phyloP scores from a whole-genome alignment of 1,284 basidiomycete genomes.

The Bjerkandera adusta region DNA sequence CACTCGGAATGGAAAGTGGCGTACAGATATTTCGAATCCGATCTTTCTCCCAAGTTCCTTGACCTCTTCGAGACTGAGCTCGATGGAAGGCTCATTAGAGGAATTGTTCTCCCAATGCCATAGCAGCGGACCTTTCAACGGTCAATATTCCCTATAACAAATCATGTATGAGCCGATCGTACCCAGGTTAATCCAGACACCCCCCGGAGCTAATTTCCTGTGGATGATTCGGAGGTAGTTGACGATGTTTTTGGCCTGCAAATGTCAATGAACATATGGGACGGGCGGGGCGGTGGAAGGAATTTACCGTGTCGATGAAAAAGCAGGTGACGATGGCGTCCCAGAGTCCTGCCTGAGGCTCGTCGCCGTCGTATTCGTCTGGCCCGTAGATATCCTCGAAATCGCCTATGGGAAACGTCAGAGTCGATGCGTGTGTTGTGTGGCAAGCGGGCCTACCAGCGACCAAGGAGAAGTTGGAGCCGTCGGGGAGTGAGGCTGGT shows the following conservation, averaged over 20 bases:
- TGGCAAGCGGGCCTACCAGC: slow-evolving; percentile 53
- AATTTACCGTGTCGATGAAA: slow-evolving; percentile 90
- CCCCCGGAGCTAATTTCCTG: slow-evolving; percentile 75
- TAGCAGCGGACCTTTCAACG: slow-evolving; percentile 86
- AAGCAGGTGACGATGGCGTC: slow-evolving; percentile 93
- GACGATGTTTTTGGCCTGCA: slow-evolving; percentile 87
- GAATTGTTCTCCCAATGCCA: slow-evolving; percentile 96
- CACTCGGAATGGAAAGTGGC: slow-evolving; percentile 3
- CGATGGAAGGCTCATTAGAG: slow-evolving; percentile 79
- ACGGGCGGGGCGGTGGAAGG: slow-evolving; percentile 1
- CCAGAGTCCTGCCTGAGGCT: slow-evolving; percentile 77
- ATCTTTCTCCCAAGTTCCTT: slow-evolving; percentile 72
- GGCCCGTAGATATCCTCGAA: slow-evolving; percentile 90
- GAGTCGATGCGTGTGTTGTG: not conserved
- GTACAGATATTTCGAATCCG: slow-evolving; percentile 71
- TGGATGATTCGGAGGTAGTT: slow-evolving; percentile 86
- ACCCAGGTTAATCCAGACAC: slow-evolving; percentile 89
- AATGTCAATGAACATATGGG: not conserved
- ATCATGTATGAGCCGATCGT: no score
- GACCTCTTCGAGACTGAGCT: slow-evolving; percentile 88
- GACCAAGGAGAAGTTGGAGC: slow-evolving; percentile 62
- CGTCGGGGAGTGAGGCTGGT: slow-evolving; percentile 66
- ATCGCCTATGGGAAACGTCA: slow-evolving; percentile 54
- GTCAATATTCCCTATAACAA: no score
- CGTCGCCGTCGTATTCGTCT: slow-evolving; percentile 41